A percentile compares a stretch with the other conserved stretches of the same genome.
Conservation (phyloP, 2,329 filamentous ascomycete species). For the Cercospora janseana region DNA sequence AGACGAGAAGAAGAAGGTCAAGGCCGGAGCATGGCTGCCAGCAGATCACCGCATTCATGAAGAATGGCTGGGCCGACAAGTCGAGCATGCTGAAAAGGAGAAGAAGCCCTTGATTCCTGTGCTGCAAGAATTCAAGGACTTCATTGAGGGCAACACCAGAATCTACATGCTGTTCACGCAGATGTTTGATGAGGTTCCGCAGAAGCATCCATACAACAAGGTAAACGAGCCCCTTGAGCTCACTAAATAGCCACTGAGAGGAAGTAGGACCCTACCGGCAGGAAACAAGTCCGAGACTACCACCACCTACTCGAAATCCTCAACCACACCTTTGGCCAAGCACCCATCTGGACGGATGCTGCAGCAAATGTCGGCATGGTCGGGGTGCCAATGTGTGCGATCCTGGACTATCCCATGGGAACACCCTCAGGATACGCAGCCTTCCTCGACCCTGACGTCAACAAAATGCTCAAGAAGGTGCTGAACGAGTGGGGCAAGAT, state of each 20-base stretch:
- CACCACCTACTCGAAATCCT: conserved; percentile 64
- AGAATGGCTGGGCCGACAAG: conserved; percentile 60
- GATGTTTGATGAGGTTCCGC: conserved; percentile 65
- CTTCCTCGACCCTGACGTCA: conserved; percentile 55
- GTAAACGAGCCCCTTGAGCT: conserved; percentile 30
- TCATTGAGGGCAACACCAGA: conserved; percentile 64
- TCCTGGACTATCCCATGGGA: conserved; percentile 60
- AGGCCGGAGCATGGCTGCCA: conserved; percentile 62
- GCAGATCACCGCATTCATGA: conserved; percentile 61
- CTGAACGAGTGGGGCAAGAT: conserved; percentile 51
- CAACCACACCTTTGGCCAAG: conserved; percentile 53
- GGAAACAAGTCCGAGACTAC: conserved; percentile 63
- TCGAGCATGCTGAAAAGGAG: conserved; percentile 55
- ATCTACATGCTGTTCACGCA: conserved; percentile 63
- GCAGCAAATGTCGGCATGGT: conserved; percentile 47
- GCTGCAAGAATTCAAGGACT: conserved; percentile 61
- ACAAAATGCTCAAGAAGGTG: conserved; percentile 52
- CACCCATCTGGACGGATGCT: conserved; percentile 44
- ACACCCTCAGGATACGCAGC: conserved; percentile 55
- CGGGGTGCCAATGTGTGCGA: conserved; percentile 56
- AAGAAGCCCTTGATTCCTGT: conserved; percentile 57
- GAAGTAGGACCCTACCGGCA: conserved; percentile 57
- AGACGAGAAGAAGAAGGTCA: conserved; percentile 46
- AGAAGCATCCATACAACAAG: conserved; percentile 57
- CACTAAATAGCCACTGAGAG: conserved; percentile 60